Evolutionary conservation across 768 basidiomycete genomes (phyloP).

Genomic region (Cystofilobasidium ferigula): DNA sequence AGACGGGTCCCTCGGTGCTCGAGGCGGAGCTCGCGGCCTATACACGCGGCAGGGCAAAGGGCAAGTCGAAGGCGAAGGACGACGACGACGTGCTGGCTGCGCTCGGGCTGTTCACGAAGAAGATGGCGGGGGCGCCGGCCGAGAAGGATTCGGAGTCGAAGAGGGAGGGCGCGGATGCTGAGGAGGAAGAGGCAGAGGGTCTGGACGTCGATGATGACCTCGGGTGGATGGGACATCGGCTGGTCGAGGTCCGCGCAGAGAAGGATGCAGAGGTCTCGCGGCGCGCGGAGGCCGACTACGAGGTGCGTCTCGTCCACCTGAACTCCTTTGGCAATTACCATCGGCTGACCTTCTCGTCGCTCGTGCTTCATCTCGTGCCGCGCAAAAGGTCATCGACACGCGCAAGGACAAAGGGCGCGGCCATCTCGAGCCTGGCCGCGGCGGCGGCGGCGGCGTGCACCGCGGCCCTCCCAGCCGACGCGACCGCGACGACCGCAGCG

Average conservation of each 20-base stretch:
- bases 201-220: conserved; percentile 23
- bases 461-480: neutral
- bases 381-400: conserved; percentile 18
- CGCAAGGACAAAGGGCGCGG: conserved; percentile 4
- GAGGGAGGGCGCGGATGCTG: conserved; percentile 1
- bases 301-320: neutral
- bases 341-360: neutral
- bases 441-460: neutral
- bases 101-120: conserved; percentile 17
- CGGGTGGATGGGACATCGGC: conserved; percentile 19
- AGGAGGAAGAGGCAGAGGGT: neutral
- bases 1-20: conserved; percentile 17
- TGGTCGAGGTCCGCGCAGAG: conserved; percentile 13
- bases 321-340: too few relatives aligned
- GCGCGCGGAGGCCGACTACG: conserved; percentile 25
- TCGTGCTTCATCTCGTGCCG: neutral
- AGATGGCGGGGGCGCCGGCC: conserved; percentile 11
- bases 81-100: conserved; percentile 21
- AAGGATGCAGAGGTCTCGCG: conserved; percentile 12
- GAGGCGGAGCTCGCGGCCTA: conserved; percentile 18
- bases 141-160: neutral
- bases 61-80: conserved; percentile 17
- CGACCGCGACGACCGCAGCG: neutral
- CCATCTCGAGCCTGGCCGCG: neutral
- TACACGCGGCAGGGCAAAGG: neutral